These are phyloP conservation scores for Malus fusca DNA, from an alignment of 306 rosid species.

Conservation along the genomic window DNA sequence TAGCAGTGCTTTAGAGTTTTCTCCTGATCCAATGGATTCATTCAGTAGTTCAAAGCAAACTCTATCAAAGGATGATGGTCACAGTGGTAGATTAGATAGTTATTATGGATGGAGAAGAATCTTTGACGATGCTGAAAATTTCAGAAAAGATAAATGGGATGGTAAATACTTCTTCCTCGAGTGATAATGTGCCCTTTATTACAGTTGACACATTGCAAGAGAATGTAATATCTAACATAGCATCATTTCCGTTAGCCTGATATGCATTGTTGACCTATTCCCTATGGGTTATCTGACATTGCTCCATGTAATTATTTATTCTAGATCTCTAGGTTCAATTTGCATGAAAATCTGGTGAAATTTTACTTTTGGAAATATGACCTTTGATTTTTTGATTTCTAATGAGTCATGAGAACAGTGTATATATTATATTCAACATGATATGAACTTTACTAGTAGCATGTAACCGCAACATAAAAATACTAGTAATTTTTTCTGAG, in stretches of 20 bases:
- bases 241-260: neutral
- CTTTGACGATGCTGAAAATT: slow-evolving; percentile 28
- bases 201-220: neutral
- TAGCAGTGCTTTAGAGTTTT: slow-evolving; percentile 33
- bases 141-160: slow-evolving; percentile 40
- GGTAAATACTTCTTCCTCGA: slow-evolving; percentile 32
- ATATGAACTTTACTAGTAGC: no score
- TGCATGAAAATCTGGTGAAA: neutral
- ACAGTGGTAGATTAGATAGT: slow-evolving; percentile 20
- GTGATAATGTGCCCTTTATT: neutral
- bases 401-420: neutral
- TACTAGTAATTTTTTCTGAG: neutral
- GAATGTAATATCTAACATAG: neutral
- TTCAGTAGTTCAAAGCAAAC: slow-evolving; percentile 32
- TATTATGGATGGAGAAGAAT: slow-evolving; percentile 32
- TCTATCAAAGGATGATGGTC: slow-evolving; percentile 22
- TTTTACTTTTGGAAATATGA: neutral
- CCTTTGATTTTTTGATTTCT: neutral
- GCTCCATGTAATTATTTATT: neutral
- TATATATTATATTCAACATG: neutral
- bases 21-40: slow-evolving; percentile 22
- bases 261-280: neutral
- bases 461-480: no score
- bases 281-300: neutral
- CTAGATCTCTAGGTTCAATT: neutral